Percentiles rank a stretch among this genome's conserved stretches.
phyloP scores from a whole-genome alignment of 108 stramenopile species.

The Cyclotella choctawhatcheeana region DNA sequence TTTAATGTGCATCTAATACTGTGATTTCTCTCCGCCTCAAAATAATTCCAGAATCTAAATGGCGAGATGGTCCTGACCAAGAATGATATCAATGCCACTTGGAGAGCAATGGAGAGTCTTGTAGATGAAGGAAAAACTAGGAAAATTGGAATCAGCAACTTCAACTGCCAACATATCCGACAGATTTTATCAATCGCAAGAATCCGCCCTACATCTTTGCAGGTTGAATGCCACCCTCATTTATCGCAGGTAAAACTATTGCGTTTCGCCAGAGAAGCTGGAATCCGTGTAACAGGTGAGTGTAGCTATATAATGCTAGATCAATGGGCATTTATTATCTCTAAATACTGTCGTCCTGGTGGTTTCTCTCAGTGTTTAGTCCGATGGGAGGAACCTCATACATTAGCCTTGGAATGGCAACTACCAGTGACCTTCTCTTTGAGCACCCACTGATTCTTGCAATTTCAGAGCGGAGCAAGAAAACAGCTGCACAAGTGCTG shows the following conservation, averaged over 20 bases:
- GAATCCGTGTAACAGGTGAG: constrained; percentile 79
- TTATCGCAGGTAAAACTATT: constrained; percentile 82
- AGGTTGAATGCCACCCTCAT: constrained; percentile 93
- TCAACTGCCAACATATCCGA: constrained; percentile 78
- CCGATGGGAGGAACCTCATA: constrained; percentile 85
- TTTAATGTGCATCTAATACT: no score
- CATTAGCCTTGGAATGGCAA: constrained; percentile 82
- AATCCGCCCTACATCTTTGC: constrained; percentile 85
- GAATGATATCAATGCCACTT: constrained; percentile 82
- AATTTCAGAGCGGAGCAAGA: constrained; percentile 68
- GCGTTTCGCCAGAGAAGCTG: constrained; percentile 76
- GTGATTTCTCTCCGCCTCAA: not conserved
- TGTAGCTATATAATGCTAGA: not conserved
- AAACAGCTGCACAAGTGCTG: constrained; percentile 87
- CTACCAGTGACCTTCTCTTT: constrained; percentile 68
- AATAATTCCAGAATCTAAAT: constrained; percentile 56
- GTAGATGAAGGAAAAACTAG: constrained; percentile 51
- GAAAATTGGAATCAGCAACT: constrained; percentile 90
- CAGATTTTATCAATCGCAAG: constrained; percentile 72
- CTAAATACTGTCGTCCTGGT: no score
- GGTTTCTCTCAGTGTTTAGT: constrained; percentile 87
- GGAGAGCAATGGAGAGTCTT: constrained; percentile 87
- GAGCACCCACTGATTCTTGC: constrained; percentile 57
- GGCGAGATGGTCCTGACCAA: constrained; percentile 82
- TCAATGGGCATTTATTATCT: not conserved